Base-by-base conservation (phyloP, 306 rosid species). In the Vigna radiata region DNA sequence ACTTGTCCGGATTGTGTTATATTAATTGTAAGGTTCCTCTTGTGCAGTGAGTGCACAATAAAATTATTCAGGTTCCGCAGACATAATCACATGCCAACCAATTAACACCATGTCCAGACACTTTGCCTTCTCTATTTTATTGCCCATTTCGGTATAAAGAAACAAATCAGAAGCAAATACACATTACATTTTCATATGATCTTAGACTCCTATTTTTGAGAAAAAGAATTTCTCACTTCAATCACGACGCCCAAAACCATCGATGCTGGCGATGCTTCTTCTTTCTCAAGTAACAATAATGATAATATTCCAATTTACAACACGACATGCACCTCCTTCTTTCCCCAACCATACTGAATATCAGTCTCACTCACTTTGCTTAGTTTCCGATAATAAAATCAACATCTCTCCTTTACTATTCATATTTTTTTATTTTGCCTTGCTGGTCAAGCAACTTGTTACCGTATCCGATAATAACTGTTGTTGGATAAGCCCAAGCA, bases 271-370 rank as follows among this genome's bases (percentile, higher is more conserved):
- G 58, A 84, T 72, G 72, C 79, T 70, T 79, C 83, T 87, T 85
- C 78, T 50, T 72, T 83, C 86, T 81, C 77, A 79, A 85, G 83
- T 48, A 62, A 63, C 43, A 80, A 76, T 71, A 65, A 65, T 56
- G 79, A 76, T 71, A 84, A 79, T 70, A 76, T 75, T 77, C 86
- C 84, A 85, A 82, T 74, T 77, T 79, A 87, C 87, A 87, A 82
- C 77, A 74, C 67, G 68, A 70, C 50, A 62, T 50, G 60, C 21
- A 83, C 86, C 81, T 43, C 55, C 39, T 50, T 58, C 17, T 27
- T 52, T 17, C 67, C 48, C 66, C 75, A 74, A 43, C 83, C 58
- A 82, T 78, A 44, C 13, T 14, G 14, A 61, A 31, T 49, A n/a
- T 5, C 48, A 62, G 39, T 17, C 29, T 37, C 39, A 41, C 49